phyloP scores from a whole-genome alignment of 2,329 filamentous ascomycete species.

The Shiraia bambusicola region DNA sequence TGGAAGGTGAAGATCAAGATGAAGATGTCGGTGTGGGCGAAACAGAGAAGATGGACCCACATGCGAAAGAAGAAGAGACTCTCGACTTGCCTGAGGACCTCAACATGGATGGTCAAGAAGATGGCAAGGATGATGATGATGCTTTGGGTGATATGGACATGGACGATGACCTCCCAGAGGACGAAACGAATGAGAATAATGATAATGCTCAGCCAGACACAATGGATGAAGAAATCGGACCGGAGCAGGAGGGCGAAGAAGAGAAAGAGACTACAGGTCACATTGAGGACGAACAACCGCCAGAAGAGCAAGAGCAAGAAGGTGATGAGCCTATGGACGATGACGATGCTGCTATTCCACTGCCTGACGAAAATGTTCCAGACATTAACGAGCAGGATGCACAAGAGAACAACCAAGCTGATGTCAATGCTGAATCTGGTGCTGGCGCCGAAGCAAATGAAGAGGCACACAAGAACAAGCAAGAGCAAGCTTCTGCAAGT shows the following conservation, averaged over 20 bases:
- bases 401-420: constrained; percentile 53
- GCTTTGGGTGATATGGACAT: constrained; percentile 41
- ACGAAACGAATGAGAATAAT: constrained; percentile 38
- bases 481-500: constrained; percentile 59
- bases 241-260: constrained; percentile 38
- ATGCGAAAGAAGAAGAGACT: constrained; percentile 77
- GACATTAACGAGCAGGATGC: constrained; percentile 50
- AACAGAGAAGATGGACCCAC: constrained; percentile 67
- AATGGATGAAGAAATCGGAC: constrained; percentile 35
- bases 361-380: constrained; percentile 55
- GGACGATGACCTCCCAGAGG: constrained; percentile 38
- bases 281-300: constrained; percentile 44
- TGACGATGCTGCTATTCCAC: constrained; percentile 26
- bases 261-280: constrained; percentile 40
- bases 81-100: constrained; percentile 86
- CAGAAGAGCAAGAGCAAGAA: constrained; percentile 50
- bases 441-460: constrained; percentile 67
- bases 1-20: constrained; percentile 62
- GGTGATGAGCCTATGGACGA: constrained; percentile 52
- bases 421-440: constrained; percentile 60
- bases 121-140: constrained; percentile 56
- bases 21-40: constrained; percentile 67
- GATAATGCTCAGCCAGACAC: constrained; percentile 33
- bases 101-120: constrained; percentile 70
- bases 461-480: constrained; percentile 54